Base-by-base conservation (phyloP, 192 early-diverging fungal genomes). In the Coemansia sp. region DNA sequence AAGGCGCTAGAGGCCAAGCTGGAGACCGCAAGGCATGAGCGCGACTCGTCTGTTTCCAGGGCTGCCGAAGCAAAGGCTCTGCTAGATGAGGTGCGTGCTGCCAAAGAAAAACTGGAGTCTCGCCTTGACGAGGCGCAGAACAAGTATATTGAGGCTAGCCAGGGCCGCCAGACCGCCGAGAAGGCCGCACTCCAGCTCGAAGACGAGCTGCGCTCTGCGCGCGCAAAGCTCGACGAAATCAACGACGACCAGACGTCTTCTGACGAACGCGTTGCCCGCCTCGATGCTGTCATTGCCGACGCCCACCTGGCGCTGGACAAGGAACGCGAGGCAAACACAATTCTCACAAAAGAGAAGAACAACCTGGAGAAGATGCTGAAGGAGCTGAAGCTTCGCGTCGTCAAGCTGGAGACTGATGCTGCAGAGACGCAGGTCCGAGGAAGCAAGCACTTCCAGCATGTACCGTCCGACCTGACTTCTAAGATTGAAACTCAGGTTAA, bases 321-420 rank as follows among this genome's bases (percentile, higher is more conserved):
- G 84, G 84, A 59, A 74, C 87, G 35, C 64, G 78, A 90, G 48
- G 79, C 86, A 43, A 86, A 90, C 65, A 85, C 84, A 20, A 91
- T 92, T 49, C 78, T 96, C 18, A 84, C 83, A 60, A 95, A 92
- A 74, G 92, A 92, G 64, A 84, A 92, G 84, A 71, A 85, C 35
- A 58, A 67, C 18, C 82, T 95, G n/a, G 93, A 96, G 68, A 94
- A 92, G 75, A 86, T 89, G 62, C 78, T 93, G 55, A 92, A 92
- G 67, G 91, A 94, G 73, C 82, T 94, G 45, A 86, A 86, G 26
- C 79, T 86, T 31, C 87, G 91, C 8, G 75, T 95, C 29, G 77
- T 91, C 53, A 93, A 91, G 49, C 79, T 94, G 35, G 94, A 96
- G 69, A 76, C 87, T 2, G 82, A 85, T 23, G 85, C 84, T 18